Evolutionary conservation across 1,139 yeast genomes (phyloP).

Genomic region (Arxiozyma heterogenica): DNA sequence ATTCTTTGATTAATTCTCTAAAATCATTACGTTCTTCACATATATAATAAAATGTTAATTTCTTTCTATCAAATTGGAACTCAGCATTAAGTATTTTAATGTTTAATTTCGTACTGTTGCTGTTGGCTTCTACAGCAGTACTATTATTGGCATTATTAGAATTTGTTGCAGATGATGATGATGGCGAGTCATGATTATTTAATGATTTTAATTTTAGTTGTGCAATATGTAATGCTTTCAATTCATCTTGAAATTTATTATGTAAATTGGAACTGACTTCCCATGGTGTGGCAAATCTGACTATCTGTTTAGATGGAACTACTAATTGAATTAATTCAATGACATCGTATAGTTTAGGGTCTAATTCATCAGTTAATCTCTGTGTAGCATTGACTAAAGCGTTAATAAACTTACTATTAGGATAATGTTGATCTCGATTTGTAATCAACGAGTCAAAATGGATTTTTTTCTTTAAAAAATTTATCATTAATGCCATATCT

Average conservation of each 20-base stretch:
- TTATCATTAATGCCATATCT: conserved; percentile 74
- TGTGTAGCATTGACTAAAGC: conserved; percentile 22
- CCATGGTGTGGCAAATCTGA: conserved; percentile 41
- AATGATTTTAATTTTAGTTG: conserved; percentile 31
- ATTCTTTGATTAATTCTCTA: conserved; percentile 81
- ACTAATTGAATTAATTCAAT: conserved; percentile 30
- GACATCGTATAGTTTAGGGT: conserved; percentile 31
- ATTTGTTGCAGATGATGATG: conserved; percentile 5
- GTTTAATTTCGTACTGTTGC: conserved; percentile 16
- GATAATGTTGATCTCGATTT: conserved; percentile 24
- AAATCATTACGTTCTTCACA: conserved; percentile 77
- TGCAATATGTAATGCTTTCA: conserved; percentile 40
- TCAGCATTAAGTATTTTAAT: conserved; percentile 66
- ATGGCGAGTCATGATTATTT: conserved; percentile 6
- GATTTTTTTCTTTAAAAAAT: conserved; percentile 59
- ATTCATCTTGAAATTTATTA: conserved; percentile 35
- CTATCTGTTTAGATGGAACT: conserved; percentile 56
- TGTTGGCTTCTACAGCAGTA: neutral
- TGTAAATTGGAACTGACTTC: conserved; percentile 32
- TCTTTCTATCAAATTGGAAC: conserved; percentile 90
- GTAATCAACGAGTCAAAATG: conserved; percentile 32
- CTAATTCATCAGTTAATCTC: conserved; percentile 19
- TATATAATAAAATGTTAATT: conserved; percentile 78
- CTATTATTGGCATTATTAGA: conserved; percentile 2
- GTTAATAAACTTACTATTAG: conserved; percentile 21